Evolutionary conservation across 1,284 basidiomycete species (phyloP), one percentile per base, ranked within the genome.

Genomic region (Porodaedalea pini): DNA sequence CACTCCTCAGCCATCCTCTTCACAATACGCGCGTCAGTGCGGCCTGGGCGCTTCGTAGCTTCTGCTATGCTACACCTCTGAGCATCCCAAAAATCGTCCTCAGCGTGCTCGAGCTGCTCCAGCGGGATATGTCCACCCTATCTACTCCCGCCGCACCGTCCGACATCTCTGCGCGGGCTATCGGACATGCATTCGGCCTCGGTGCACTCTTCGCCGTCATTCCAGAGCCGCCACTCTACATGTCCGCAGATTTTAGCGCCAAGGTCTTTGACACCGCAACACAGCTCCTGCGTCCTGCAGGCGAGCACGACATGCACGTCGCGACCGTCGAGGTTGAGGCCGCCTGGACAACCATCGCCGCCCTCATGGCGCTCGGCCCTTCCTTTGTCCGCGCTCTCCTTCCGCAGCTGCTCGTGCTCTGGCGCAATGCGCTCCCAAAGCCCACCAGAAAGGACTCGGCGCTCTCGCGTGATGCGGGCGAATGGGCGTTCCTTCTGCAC

Each of bases 401-500:
- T 0, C 88, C 94, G 0, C 94, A 98, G 66, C 78, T 99, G 5
- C 81, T 99, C 25, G 91, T 96, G 0, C 81, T 99, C 1, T 99
- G 97, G 97, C 79, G 96, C 34, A 99, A 99, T 65, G 94, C 97
- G 1, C 78, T 99, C 0, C 94, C 96, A 1, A 98, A 98, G 71
- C 90, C 93, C 0, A 92, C 92, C 0, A 88, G 80, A 64, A 96
- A 96, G 70, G 96, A 98, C 65, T 79, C 11, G 78, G 81, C 0
- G 83, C 85, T 15, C 78, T 93, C 21, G 15, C 79, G 93, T 19
- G 84, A 84, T 32, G 75, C 83, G 19, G 75, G 80, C 0, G 97
- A 98, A 67, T 98, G 95, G 94, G 80, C 81, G 54, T 99, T 98
- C 73, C 75, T 99, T 6, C 75, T 99, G 4, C 88, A 93, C 61